A percentile compares a stretch with the other conserved stretches of the same genome.
Evolutionary conservation across 2,329 filamentous ascomycete species (phyloP).

Genomic region (Phyllosticta citriasiana): DNA sequence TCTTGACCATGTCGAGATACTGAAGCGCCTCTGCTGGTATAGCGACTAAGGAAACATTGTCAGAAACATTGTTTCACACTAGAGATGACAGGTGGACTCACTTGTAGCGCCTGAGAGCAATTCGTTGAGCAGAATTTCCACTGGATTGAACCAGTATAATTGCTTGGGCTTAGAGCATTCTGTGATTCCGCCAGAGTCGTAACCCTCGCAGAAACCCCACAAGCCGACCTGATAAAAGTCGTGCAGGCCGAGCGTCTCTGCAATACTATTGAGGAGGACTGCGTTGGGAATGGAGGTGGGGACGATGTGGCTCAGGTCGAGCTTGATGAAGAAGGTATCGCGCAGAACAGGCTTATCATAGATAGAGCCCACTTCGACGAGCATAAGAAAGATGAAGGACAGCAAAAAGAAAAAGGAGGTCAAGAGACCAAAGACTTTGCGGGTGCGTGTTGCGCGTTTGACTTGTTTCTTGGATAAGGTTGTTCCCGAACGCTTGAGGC

Average conservation of each 20-base stretch:
- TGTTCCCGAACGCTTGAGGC: constrained; percentile 8
- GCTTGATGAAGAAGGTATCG: constrained; percentile 72
- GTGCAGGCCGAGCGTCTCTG: constrained; percentile 74
- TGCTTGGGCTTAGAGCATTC: constrained; percentile 59
- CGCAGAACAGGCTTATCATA: constrained; percentile 51
- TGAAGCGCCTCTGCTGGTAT: constrained; percentile 64
- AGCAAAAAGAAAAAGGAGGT: constrained; percentile 63
- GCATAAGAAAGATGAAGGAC: constrained; percentile 66
- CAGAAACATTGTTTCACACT: neutral
- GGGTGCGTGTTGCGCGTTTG: constrained; percentile 35
- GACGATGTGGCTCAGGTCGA: constrained; percentile 75
- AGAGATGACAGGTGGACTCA: constrained; percentile 26
- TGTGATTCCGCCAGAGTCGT: constrained; percentile 63
- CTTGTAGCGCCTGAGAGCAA: constrained; percentile 71
- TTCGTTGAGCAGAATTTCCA: constrained; percentile 69
- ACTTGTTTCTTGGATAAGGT: constrained; percentile 25
- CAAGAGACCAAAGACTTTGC: constrained; percentile 52
- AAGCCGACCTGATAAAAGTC: constrained; percentile 91
- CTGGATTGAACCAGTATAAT: constrained; percentile 87
- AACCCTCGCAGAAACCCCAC: constrained; percentile 89
- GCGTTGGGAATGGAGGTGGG: constrained; percentile 62
- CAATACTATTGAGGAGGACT: constrained; percentile 74
- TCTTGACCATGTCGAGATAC: constrained; percentile 62
- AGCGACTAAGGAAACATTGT: constrained; percentile 43
- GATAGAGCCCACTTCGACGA: constrained; percentile 72